These are phyloP conservation scores for Fremontodendron californicum DNA, from an alignment of 345 rosid species.

Conservation along the genomic window DNA sequence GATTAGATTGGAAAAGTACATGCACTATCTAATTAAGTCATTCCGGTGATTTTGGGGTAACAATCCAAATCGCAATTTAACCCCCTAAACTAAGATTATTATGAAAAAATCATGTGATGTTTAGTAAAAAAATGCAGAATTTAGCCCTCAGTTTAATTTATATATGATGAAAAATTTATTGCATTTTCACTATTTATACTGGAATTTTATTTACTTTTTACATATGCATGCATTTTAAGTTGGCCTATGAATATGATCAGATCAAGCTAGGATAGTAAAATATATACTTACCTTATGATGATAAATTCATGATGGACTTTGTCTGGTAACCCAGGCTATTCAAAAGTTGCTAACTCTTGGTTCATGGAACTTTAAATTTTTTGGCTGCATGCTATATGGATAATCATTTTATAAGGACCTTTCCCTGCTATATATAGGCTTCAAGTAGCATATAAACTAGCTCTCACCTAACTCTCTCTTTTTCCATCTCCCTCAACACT, in stretches of 20 bases:
- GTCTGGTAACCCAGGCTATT: slow-evolving; percentile 1
- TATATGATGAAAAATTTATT: too few species aligned
- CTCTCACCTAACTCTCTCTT: slow-evolving; percentile 3
- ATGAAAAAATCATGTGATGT: too few species aligned
- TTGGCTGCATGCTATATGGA: slow-evolving; percentile 21
- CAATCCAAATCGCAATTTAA: too few species aligned
- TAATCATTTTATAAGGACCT: slow-evolving; percentile 20
- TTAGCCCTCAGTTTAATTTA: too few species aligned
- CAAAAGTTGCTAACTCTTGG: not conserved
- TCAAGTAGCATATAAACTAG: slow-evolving; percentile 11
- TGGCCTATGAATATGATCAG: too few species aligned
- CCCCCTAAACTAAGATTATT: too few species aligned
- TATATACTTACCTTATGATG: too few species aligned
- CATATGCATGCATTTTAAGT: not conserved
- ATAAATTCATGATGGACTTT: not conserved
- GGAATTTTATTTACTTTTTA: not conserved
- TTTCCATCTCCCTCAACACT: not conserved
- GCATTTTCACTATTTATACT: not conserved
- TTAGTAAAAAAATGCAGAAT: too few species aligned
- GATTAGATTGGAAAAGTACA: too few species aligned
- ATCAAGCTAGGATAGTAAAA: too few species aligned
- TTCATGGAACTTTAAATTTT: slow-evolving; percentile 11
- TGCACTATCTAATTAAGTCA: too few species aligned
- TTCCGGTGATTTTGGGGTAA: too few species aligned
- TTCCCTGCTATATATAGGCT: slow-evolving; percentile 14